Evolutionary conservation across 768 basidiomycete species (phyloP), one percentile per base, ranked within the genome.

Genomic region (Psilocybe subaeruginosa): DNA sequence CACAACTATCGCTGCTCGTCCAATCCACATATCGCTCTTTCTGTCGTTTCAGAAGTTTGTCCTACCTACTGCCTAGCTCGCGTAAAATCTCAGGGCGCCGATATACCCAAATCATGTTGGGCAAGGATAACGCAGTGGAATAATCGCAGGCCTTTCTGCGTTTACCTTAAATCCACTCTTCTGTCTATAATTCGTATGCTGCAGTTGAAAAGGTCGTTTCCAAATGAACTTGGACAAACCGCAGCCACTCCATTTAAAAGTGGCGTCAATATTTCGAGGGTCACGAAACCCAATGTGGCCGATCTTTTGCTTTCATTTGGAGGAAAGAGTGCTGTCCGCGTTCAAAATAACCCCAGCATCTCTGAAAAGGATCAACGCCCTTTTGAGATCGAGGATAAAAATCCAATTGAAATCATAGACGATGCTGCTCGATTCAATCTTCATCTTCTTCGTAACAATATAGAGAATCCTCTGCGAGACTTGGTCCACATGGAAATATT

Each of bases 1-100:
- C 87, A 90, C 70, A 89, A 90, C 69, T 78, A 78, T 62, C 74
- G 74, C n/a, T 82, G 82, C 19, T 88, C 88, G 6, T 72, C 76
- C 51, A 90, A 90, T 63, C 82, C 84, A 1, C 58, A 78, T 17
- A 71, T 88, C 11, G 84, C 82, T 27, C 78, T 68, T 37, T 79
- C 82, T n/a, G 73, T 80, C 33, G 85, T 83, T 33, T 75, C 76
- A 33, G 81, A 84, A 53, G 82, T 87, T 3, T 76, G 84, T 54
- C 74, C 86, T 3, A 86, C 87, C 2, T 88, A 83, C 83, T 88
- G 81, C 57, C 74, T 82, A 52, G 83, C 83, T 48, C 76, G 76
- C 61, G 68, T 78, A 45, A 81, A 78, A 65, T 72, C 78, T 12
- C 68, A 73, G 63, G 66, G 56, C 37, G 41, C 62, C 29, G 58